phyloP scores from a whole-genome alignment of 2,329 filamentous ascomycete species.

The Ceratocystis lukuohia region DNA sequence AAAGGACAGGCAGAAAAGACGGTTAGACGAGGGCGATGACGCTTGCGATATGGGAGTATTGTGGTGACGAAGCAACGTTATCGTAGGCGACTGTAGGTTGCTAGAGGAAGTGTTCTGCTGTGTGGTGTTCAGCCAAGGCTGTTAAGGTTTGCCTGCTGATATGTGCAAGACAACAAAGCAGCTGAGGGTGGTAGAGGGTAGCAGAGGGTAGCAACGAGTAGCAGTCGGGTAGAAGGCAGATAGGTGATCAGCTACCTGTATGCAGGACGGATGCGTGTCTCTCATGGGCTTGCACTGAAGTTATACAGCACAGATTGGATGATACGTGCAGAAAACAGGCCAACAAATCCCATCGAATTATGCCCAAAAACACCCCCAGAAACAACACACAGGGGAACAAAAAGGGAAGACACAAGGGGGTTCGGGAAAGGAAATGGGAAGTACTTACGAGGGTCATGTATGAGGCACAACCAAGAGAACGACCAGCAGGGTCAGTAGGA shows the following conservation, averaged over 20 bases:
- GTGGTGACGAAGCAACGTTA: background rate
- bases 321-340: background rate
- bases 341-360: background rate
- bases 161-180: background rate
- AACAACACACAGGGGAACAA: background rate
- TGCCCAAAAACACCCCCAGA: background rate
- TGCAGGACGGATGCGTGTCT: constrained; percentile 1
- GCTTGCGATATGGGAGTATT: background rate
- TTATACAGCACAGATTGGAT: background rate
- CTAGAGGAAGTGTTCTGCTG: background rate
- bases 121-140: background rate
- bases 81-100: too few species aligned
- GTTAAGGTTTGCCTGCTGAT: background rate
- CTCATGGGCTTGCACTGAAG: background rate
- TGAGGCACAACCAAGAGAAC: background rate
- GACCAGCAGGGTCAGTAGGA: background rate
- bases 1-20: background rate
- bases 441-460: background rate
- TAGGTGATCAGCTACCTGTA: background rate
- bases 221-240: background rate
- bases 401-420: background rate
- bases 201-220: too few species aligned
- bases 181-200: background rate
- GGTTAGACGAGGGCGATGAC: background rate
- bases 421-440: background rate